A percentile compares a stretch with the other conserved stretches of the same genome.
phyloP scores from a whole-genome alignment of 2,329 filamentous ascomycete species.

The Fusarium albidum region DNA sequence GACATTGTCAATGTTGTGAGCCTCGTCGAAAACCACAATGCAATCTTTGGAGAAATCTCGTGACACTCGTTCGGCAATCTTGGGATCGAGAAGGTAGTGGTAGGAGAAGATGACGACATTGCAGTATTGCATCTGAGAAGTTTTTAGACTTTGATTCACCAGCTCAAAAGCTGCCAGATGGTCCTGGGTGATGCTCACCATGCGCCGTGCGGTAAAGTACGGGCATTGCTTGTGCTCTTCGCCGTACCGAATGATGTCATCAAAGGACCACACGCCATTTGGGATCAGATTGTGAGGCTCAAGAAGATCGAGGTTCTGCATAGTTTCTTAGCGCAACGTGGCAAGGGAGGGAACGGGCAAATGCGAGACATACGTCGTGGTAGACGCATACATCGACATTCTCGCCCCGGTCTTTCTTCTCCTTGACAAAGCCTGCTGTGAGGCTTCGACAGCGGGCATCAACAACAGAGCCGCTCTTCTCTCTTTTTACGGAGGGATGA shows the following conservation, averaged over 20 bases:
- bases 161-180: not conserved
- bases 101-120: slow-evolving; percentile 99
- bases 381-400: slow-evolving; percentile 95
- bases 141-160: slow-evolving; percentile 7
- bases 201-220: slow-evolving; percentile 93
- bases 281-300: slow-evolving; percentile 96
- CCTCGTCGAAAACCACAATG: slow-evolving; percentile 98
- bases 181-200: slow-evolving; percentile 64
- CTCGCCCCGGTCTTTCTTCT: slow-evolving; percentile 95
- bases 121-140: slow-evolving; percentile 88
- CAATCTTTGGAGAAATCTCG: slow-evolving; percentile 97
- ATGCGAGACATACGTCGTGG: slow-evolving; percentile 74
- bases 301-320: slow-evolving; percentile 86
- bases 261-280: slow-evolving; percentile 94
- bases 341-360: not conserved
- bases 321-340: slow-evolving; percentile 19
- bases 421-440: slow-evolving; percentile 95
- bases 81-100: slow-evolving; percentile 96
- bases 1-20: slow-evolving; percentile 99
- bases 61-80: slow-evolving; percentile 95
- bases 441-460: slow-evolving; percentile 96
- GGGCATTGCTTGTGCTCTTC: slow-evolving; percentile 97
- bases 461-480: slow-evolving; percentile 93
- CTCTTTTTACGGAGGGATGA: slow-evolving; percentile 93
- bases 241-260: slow-evolving; percentile 86